Percentiles rank a stretch among this genome's conserved stretches.
These are phyloP conservation scores for Dichotomopilus funicola DNA, from an alignment of 2,329 filamentous ascomycete species.

Conservation along the genomic window DNA sequence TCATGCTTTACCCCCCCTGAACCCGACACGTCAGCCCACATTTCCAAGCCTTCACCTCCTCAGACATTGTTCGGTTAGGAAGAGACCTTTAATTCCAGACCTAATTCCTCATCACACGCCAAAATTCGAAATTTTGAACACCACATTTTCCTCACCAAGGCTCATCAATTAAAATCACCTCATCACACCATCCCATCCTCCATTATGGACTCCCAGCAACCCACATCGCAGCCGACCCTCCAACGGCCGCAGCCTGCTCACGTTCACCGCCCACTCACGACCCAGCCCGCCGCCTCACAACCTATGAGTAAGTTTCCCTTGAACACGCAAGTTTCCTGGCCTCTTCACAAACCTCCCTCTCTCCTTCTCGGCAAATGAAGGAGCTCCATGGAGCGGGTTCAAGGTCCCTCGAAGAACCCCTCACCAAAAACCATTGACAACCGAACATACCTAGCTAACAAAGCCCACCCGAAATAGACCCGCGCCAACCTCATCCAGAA, in stretches of 20 bases:
- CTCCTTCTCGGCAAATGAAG: too few relatives aligned
- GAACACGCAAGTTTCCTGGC: too few relatives aligned
- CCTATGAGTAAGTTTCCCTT: constrained; percentile 15
- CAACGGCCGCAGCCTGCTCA: constrained; percentile 12
- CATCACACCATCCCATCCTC: neutral
- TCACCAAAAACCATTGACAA: too few relatives aligned
- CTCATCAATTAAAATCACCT: neutral
- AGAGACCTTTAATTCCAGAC: too few relatives aligned
- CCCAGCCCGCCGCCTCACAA: constrained; percentile 15
- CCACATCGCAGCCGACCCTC: neutral
- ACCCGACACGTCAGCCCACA: neutral
- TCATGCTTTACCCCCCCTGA: neutral
- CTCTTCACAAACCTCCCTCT: too few relatives aligned
- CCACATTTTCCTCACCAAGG: neutral
- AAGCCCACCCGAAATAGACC: constrained; percentile 17
- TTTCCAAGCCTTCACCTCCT: neutral
- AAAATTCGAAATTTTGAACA: too few relatives aligned
- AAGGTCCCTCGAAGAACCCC: too few relatives aligned
- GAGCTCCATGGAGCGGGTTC: too few relatives aligned
- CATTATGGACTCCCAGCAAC: neutral
- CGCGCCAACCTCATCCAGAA: constrained; percentile 25
- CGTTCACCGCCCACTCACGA: constrained; percentile 10
- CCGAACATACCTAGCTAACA: too few relatives aligned
- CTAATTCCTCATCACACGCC: too few relatives aligned
- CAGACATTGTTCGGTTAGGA: too few relatives aligned